These are phyloP conservation scores for Hypoxylon crocopeplum DNA, from an alignment of 495 filamentous ascomycete species.

Conservation along the genomic window DNA sequence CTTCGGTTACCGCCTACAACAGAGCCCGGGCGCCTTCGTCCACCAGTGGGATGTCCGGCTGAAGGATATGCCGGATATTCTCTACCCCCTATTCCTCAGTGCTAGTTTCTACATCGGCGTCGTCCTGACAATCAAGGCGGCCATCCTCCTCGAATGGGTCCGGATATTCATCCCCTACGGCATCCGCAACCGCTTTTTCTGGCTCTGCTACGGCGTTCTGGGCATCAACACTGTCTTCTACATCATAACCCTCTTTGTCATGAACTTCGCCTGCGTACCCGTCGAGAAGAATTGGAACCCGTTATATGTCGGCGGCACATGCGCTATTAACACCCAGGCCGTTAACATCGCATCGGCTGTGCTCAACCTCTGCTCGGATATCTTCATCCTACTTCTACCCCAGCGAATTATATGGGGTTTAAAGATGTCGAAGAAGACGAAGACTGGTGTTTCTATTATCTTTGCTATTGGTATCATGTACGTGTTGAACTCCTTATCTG, in stretches of 20 bases:
- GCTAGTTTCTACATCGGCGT: constrained; percentile 34
- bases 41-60: constrained; percentile 42
- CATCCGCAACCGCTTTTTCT: constrained; percentile 35
- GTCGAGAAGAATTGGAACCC: not conserved
- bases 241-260: constrained; percentile 50
- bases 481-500: too few relatives aligned
- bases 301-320: not conserved
- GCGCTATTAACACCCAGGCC: constrained; percentile 21
- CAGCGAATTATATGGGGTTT: constrained; percentile 44
- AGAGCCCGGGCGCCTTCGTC: constrained; percentile 37
- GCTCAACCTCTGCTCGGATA: constrained; percentile 44
- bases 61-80: constrained; percentile 17
- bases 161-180: constrained; percentile 41
- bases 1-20: constrained; percentile 20
- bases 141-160: constrained; percentile 48
- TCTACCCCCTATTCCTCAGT: constrained; percentile 29
- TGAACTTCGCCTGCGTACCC: constrained; percentile 55
- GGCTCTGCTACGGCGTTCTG: constrained; percentile 45
- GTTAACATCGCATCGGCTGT: constrained; percentile 35
- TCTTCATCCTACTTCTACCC: constrained; percentile 46
- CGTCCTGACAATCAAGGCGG: constrained; percentile 41
- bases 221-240: constrained; percentile 50
- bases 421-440: constrained; percentile 37
- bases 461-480: constrained; percentile 46
- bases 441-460: constrained; percentile 40